These are phyloP conservation scores for Geum urbanum DNA, from an alignment of 306 rosid species.

Conservation along the genomic window DNA sequence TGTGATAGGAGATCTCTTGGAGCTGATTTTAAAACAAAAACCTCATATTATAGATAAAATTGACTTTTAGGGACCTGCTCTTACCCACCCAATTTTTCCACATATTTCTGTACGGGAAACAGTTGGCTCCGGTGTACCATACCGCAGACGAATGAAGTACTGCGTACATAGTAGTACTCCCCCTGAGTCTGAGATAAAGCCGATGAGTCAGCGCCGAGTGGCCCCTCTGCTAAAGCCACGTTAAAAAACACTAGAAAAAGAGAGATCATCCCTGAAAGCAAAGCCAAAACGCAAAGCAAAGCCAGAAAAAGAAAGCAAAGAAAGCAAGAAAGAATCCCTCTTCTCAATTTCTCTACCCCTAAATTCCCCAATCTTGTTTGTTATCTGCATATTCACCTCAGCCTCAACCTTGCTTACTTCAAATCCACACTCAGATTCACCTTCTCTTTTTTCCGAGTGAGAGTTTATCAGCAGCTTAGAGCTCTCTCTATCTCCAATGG, in stretches of 20 bases:
- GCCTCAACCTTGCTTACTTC: background rate
- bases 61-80: no score
- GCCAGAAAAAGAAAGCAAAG: background rate
- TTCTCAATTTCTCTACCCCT: background rate
- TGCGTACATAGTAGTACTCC: no score
- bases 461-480: no score
- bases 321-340: background rate
- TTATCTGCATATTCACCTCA: background rate
- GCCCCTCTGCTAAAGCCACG: background rate
- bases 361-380: background rate
- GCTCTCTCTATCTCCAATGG: conserved; percentile 39
- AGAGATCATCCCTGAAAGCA: background rate
- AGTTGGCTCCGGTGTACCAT: no score
- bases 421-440: background rate
- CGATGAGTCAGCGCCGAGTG: background rate
- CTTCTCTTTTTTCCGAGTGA: background rate
- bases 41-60: no score
- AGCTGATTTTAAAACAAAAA: no score
- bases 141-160: no score
- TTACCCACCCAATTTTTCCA: no score
- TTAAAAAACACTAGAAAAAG: background rate
- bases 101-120: no score
- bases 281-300: background rate
- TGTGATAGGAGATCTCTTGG: no score
- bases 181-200: background rate